These are phyloP conservation scores for Cymodocea nodosa DNA, from an alignment of 116 monocot species.

Conservation along the genomic window DNA sequence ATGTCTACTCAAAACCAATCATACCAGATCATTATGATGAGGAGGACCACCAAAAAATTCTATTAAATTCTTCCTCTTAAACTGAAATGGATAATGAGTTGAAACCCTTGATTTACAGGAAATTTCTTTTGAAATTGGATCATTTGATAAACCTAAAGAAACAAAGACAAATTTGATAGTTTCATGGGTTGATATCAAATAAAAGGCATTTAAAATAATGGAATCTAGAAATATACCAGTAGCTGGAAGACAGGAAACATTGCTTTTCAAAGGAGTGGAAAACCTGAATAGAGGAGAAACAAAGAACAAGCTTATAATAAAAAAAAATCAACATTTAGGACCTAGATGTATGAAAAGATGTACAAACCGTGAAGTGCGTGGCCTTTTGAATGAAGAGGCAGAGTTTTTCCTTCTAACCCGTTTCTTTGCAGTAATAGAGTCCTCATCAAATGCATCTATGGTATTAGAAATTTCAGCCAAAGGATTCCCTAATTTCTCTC, in stretches of 20 bases:
- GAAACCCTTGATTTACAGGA: constrained; percentile 33
- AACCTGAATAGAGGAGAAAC: constrained; percentile 42
- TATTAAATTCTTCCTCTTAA: constrained; percentile 27
- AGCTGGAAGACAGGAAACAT: constrained; percentile 5
- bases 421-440: constrained; percentile 31
- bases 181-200: background rate
- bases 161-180: background rate
- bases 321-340: background rate
- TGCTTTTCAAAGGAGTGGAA: constrained; percentile 45
- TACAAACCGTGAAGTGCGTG: constrained; percentile 61
- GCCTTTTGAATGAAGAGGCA: constrained; percentile 74
- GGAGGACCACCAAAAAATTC: constrained; percentile 72
- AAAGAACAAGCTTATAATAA: background rate
- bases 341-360: constrained; percentile 3
- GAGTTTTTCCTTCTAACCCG: constrained; percentile 28
- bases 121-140: constrained; percentile 27
- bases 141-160: constrained; percentile 1
- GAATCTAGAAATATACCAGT: constrained; percentile 29
- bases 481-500: constrained; percentile 13
- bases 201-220: background rate
- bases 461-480: constrained; percentile 44
- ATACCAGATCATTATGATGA: constrained; percentile 27
- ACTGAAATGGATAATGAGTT: constrained; percentile 51
- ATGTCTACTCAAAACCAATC: background rate
- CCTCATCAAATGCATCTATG: constrained; percentile 14